phyloP scores from a whole-genome alignment of 2,329 filamentous ascomycete genomes.

The Aspergillus vadensis region DNA sequence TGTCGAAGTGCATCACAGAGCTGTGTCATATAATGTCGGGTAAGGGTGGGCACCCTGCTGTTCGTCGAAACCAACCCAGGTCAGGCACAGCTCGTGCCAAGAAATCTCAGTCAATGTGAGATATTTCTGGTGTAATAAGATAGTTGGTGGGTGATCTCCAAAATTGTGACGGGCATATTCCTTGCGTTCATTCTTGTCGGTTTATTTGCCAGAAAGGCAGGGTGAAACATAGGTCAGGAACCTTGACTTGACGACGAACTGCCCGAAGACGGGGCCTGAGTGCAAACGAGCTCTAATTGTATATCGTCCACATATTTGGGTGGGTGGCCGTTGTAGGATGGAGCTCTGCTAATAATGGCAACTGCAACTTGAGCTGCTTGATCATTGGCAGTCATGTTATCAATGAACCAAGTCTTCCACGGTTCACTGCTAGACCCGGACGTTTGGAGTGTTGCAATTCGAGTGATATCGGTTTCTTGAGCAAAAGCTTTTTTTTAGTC shows the following conservation, averaged over 20 bases:
- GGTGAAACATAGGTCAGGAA: not conserved
- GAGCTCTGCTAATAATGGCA: constrained; percentile 39
- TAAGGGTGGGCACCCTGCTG: too few species aligned
- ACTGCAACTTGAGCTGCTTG: constrained; percentile 42
- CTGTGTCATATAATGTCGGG: too few species aligned
- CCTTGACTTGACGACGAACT: constrained; percentile 23
- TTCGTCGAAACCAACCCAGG: too few species aligned
- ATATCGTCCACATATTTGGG: constrained; percentile 33
- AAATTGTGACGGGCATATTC: not conserved
- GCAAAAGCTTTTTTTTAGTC: constrained; percentile 30
- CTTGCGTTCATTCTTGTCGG: not conserved
- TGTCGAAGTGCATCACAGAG: too few species aligned
- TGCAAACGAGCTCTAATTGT: constrained; percentile 39
- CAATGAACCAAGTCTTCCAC: constrained; percentile 42
- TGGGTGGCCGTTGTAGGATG: constrained; percentile 29
- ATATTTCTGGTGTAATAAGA: too few species aligned
- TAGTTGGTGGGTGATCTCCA: not conserved
- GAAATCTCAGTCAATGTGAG: too few species aligned
- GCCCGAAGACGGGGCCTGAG: constrained; percentile 37
- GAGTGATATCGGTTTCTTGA: constrained; percentile 30
- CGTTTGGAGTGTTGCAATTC: constrained; percentile 31
- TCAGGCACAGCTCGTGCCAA: too few species aligned
- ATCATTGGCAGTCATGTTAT: constrained; percentile 34
- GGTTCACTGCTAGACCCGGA: constrained; percentile 31
- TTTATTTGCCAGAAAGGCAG: not conserved